Base-by-base conservation (phyloP, 192 early-diverging fungal species). In the Podila clonocystis region DNA sequence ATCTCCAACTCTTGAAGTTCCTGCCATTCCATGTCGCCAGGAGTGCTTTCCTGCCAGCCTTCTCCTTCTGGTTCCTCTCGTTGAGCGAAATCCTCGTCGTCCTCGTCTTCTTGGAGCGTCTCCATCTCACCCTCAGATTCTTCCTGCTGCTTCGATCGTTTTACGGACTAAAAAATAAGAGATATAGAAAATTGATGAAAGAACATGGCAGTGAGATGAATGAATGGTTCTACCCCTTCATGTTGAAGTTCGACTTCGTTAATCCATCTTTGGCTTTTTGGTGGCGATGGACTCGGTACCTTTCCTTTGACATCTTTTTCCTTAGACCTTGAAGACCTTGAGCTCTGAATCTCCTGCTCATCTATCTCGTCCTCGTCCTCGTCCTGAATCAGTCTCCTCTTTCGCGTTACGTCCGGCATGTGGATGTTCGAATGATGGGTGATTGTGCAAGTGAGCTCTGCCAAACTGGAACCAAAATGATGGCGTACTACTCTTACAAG, bases 21-120 rank as follows among this genome's bases (percentile, higher is more conserved):
- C 9, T 34, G 41, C 70, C 70, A 70, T 28, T 17, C 55, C 31
- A 60, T 12, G 3, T 69, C 70, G 3, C 22, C 50, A 33, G n/a
- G 30, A 6, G 36, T 26, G 17, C 36, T 50, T 12, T 24, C 61
- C 12, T 58, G 36, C 59, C 59, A 31, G 5, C 30, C 70, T 70
- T 70, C 72, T 8, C 70, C 76, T 8, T 68, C 34, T 5, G 76
- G 76, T 17, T 72, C 76, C 34, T 80, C 76, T 15, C 70, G 70
- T 3, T 4, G 41, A 6, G 22, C 24, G 19, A 31, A 60, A 12
- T 71, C 69, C 24, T 72, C 76, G 2, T 80, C 76, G 7, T 68
- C 62, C 7, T 58, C 34, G 19, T n/a, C 33, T 13, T 67, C 45
- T 38, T 50, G 52, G 15, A 11, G 5, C 59, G 5, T 28, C 12